Conservation (phyloP, 768 basidiomycete genomes). For the Boletus sp. region DNA sequence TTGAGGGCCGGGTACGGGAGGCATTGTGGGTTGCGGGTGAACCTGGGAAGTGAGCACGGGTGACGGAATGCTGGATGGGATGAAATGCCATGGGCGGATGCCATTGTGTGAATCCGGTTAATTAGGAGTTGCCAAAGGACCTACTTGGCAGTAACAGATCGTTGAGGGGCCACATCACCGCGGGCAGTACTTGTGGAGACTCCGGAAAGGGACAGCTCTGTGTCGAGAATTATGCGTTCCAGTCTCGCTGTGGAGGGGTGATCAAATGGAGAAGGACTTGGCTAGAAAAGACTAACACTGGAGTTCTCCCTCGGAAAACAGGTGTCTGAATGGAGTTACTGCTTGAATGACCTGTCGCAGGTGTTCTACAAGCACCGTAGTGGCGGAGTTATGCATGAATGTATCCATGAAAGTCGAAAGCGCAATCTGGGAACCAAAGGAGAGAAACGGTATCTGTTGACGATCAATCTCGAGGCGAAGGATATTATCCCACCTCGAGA, state of each 20-base stretch:
- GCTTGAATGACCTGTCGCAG: constrained; percentile 19
- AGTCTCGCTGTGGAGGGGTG: constrained; percentile 17
- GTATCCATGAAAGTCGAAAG: constrained; percentile 13
- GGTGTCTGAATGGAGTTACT: constrained; percentile 19
- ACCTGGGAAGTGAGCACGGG: background rate
- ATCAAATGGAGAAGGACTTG: background rate
- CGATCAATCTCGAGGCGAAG: background rate
- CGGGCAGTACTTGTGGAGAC: background rate
- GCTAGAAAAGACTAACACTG: constrained; percentile 14
- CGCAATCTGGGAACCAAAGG: constrained; percentile 21
- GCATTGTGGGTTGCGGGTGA: background rate
- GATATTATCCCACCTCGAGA: constrained; percentile 40
- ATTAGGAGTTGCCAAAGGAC: constrained; percentile 7
- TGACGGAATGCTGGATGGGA: background rate
- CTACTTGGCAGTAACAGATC: constrained; percentile 4
- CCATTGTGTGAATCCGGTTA: constrained; percentile 1
- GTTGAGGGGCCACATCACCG: background rate
- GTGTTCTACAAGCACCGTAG: constrained; percentile 3
- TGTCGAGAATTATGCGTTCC: constrained; percentile 14
- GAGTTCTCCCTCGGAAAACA: constrained; percentile 24
- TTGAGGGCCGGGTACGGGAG: background rate
- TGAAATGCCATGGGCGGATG: background rate
- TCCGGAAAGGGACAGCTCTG: constrained; percentile 1
- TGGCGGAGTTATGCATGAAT: constrained; percentile 3
- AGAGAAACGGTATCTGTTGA: background rate